Evolutionary conservation across 75 land plant species (phyloP), one percentile per base, ranked within the genome.

Genomic region (Gnetum montanum): DNA sequence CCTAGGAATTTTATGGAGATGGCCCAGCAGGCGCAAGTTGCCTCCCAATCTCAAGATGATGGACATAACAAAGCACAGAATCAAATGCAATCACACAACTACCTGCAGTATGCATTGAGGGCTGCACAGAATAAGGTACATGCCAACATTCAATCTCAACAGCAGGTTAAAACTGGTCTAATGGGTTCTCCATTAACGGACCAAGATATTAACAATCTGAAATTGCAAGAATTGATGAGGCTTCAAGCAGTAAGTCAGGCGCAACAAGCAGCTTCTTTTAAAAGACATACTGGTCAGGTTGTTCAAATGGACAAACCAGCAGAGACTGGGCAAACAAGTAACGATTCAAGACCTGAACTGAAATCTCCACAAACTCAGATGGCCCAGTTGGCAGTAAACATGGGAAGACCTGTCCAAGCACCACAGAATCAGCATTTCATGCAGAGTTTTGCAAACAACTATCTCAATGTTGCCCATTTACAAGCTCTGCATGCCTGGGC

Each of bases 61-160:
- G 54, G 26, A 20, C 84, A 68, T 38, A 72, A 51, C 29, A 72
- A 60, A 43, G 65, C 37, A 58, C 62, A 64, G 34, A 76, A 74
- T 60, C 84, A 84, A n/a, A 45, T 74, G 10, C 90, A 86, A 36
- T 23, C 55, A 1, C 83, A 85, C 37, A 85, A 86, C 55, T 86
- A 83, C 58, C 43, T 69, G 0, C 97, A 86, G 47, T 76, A 74
- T 68, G 88, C 97, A 46, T 36, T 86, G 7, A 81, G 74, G 30
- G 84, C 92, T 29, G 70, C 81, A 6, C 97, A 88, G 46, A 61
- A 78, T 62, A 86, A 82, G 49, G 69, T 83, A 23, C 76, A 60
- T 36, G 68, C 68, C 13, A 78, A 65, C 44, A 46, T 65, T 26
- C 70, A 67, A 49, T 57, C 58, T 3, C 90, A 82, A 38, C 83